Conservation (phyloP, 1,284 basidiomycete species). For the Moesziomyces sp. region DNA sequence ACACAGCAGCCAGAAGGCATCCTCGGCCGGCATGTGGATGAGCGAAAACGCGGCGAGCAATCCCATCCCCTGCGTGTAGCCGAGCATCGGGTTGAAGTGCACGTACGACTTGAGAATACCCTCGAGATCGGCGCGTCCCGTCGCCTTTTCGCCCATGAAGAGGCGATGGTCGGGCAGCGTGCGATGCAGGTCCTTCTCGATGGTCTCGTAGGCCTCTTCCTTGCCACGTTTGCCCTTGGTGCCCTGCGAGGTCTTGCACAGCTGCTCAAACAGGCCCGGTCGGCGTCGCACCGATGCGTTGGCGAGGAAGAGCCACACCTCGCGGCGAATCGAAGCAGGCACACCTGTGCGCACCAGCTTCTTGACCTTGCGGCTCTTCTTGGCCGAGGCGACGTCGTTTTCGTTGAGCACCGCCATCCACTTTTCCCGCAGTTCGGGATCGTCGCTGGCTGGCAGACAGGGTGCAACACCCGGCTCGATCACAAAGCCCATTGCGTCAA, state of each 20-base stretch:
- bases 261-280: conserved; percentile 61
- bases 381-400: conserved; percentile 75
- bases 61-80: conserved; percentile 74
- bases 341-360: conserved; percentile 82
- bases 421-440: conserved; percentile 78
- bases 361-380: conserved; percentile 84
- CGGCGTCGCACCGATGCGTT: conserved; percentile 52
- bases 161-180: conserved; percentile 58
- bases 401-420: conserved; percentile 79
- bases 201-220: conserved; percentile 57
- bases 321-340: conserved; percentile 70
- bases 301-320: conserved; percentile 65
- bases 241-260: conserved; percentile 55
- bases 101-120: conserved; percentile 65
- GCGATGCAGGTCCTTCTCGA: conserved; percentile 65
- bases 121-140: conserved; percentile 61
- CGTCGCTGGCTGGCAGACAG: conserved; percentile 69
- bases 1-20: conserved; percentile 81
- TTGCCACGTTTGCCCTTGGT: conserved; percentile 54
- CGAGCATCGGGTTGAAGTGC: conserved; percentile 69
- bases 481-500: conserved; percentile 57
- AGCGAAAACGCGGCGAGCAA: conserved; percentile 81
- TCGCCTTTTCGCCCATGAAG: conserved; percentile 57
- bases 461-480: conserved; percentile 32
- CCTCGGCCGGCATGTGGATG: conserved; percentile 85